Evolutionary conservation across 2,329 filamentous ascomycete species (phyloP), one percentile per base, ranked within the genome.

Genomic region (Aspergillus eucalypticola): DNA sequence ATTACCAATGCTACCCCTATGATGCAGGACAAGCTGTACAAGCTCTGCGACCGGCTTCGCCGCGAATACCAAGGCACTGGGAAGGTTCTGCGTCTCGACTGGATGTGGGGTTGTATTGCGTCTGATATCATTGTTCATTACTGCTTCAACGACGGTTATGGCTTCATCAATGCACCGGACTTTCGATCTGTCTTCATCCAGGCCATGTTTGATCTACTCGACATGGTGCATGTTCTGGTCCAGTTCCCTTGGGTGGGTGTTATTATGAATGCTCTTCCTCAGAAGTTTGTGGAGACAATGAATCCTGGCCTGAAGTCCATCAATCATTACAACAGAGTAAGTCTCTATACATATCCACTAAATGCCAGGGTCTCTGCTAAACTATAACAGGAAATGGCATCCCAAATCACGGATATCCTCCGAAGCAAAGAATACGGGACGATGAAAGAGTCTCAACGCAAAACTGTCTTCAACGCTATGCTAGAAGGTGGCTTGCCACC

Each of bases 401-500:
- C 50, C 4, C 60, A 62, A 8, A 59, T 62, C 3, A 15, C 57
- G 17, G 48, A 62, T 8, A 44, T 62, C 25, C 32, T 60, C 5
- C n/a, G 38, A 3, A 53, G 21, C 8, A 54, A 52, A 23, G 57
- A 42, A 3, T 42, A 48, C n/a, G 44, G 52, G 19, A 54, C 39
- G 15, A 32, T 27, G 19, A 59, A 60, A n/a, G 25, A 38, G 19
- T 42, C 48, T 3, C 46, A 60, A 7, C 52, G 27, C 10, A 53
- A 54, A 29, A 62, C 51, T 2, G 58, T 64, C 5, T 46, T 70
- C 76, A 35, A 71, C 29, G 70, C 67, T 10, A 27, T 74, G 15
- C 44, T 77, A 8, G 67, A 76, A 27, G 76, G 74, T 1, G 64
- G 71, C 1, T 60, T 80, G 21, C 73, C 66, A 35, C 64, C 58